Evolutionary conservation across 2,329 filamentous ascomycete species (phyloP).

Genomic region (Cryoendolithus antarcticus): DNA sequence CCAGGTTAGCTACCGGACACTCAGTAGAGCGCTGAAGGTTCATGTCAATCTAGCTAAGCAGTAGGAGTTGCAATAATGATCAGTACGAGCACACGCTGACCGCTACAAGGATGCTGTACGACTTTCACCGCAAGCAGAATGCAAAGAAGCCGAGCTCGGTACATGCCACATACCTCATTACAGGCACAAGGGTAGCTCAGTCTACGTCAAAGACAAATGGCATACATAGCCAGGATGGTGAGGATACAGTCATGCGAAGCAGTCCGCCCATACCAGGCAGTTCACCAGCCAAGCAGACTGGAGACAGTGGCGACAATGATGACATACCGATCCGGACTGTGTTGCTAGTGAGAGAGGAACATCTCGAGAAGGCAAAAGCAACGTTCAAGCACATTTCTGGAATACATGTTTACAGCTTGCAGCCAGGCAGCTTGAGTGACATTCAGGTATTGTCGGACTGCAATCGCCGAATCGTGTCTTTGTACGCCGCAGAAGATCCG

Average conservation of each 20-base stretch:
- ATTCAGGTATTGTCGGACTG: conserved; percentile 60
- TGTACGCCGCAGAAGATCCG: conserved; percentile 47
- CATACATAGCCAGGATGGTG: conserved; percentile 37
- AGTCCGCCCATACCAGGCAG: conserved; percentile 55
- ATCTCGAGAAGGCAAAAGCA: conserved; percentile 38
- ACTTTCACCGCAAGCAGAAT: conserved; percentile 72
- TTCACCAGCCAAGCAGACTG: conserved; percentile 30
- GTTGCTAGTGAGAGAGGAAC: conserved; percentile 19
- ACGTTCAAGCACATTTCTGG: conserved; percentile 62
- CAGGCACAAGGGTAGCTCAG: conserved; percentile 47
- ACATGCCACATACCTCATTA: conserved; percentile 87
- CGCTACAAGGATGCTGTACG: conserved; percentile 60
- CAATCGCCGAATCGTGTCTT: conserved; percentile 47
- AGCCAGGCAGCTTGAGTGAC: conserved; percentile 53
- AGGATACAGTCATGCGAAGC: conserved; percentile 55
- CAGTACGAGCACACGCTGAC: conserved; percentile 11
- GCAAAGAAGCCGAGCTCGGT: conserved; percentile 58
- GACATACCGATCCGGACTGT: conserved; percentile 35
- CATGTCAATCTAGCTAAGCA: conserved; percentile 83
- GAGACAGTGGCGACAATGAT: conserved; percentile 26
- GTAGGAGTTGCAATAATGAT: conserved; percentile 36
- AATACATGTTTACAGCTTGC: conserved; percentile 79
- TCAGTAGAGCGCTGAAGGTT: conserved; percentile 72
- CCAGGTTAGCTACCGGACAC: conserved; percentile 73
- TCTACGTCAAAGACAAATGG: conserved; percentile 27